Evolutionary conservation across 2,329 filamentous ascomycete species (phyloP), one percentile per base, ranked within the genome.

Genomic region (Didymellaceae sp.): DNA sequence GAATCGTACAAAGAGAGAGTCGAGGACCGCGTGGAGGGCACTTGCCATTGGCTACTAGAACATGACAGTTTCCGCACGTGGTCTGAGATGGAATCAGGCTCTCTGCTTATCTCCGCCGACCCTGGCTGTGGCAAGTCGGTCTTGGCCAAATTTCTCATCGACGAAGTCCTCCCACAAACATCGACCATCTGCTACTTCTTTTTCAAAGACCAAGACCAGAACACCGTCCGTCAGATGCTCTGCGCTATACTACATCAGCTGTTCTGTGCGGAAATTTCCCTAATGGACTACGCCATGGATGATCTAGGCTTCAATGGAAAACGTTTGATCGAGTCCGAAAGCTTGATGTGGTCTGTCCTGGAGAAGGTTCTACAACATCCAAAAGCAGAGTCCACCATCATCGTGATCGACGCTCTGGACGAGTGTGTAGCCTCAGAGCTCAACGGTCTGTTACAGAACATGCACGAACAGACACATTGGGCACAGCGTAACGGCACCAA

Each of bases 111-210:
- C 26, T 58, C 54, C 28, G 58, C 60, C 47, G 58, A 63, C 21
- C 60, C 58, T 55, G 60, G 58, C 9, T 63, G 60, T 55, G 60
- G 60, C 20, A 63, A 63, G 32, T 61, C 58, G 31, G 58, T 61
- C 20, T 38, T 63, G 26, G 44, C 60, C 20, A 63, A 61, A 45
- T 55, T 58, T 37, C 45, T 61, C 7, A 48, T 63, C 25, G 48
- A 60, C 32, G 39, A 58, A 51, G 48, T 45, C 28, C 48, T 62
- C 17, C 30, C 55, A 51, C 41, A 45, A 33, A 54, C 50, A 11
- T 21, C 54, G 24, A 51, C 57, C 8, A 45, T 62, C 32, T 62
- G 59, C 53, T 62, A 62, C 51, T 60, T 58, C 57, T 62, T 62
- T 41, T 62, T 62, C 41, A 60, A 57, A 54, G 59, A 60, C 14